phyloP scores from a whole-genome alignment of 139 green algal genomes.

The Picochlorum sp. region DNA sequence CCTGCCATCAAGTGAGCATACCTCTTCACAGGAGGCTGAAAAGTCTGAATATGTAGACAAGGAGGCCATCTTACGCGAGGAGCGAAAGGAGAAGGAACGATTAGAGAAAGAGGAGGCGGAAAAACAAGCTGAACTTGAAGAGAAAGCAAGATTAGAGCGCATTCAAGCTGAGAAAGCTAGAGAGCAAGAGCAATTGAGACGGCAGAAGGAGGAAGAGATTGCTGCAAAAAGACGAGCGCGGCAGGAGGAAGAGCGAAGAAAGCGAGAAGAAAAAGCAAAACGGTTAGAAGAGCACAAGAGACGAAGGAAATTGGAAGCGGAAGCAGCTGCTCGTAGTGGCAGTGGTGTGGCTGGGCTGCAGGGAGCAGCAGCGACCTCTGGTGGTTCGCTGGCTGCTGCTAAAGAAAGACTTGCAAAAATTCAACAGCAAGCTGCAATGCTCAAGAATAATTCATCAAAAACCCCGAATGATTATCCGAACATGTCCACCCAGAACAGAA shows the following conservation, averaged over 20 bases:
- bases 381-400: slow-evolving; percentile 17
- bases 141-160: slow-evolving; percentile 35
- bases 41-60: slow-evolving; percentile 63
- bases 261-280: slow-evolving; percentile 28
- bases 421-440: slow-evolving; percentile 14
- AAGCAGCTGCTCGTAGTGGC: slow-evolving; percentile 12
- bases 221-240: slow-evolving; percentile 20
- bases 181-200: slow-evolving; percentile 37
- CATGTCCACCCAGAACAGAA: neutral
- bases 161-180: slow-evolving; percentile 20
- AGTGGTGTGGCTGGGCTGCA: neutral
- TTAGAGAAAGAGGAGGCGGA: slow-evolving; percentile 24
- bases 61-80: slow-evolving; percentile 41
- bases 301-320: slow-evolving; percentile 32
- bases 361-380: neutral
- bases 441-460: slow-evolving; percentile 1
- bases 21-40: slow-evolving; percentile 43
- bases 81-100: slow-evolving; percentile 37
- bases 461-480: neutral
- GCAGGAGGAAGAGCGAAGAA: slow-evolving; percentile 32
- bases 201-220: slow-evolving; percentile 35
- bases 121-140: slow-evolving; percentile 36
- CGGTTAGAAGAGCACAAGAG: slow-evolving; percentile 22
- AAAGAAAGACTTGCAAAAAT: slow-evolving; percentile 25
- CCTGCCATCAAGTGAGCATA: slow-evolving; percentile 35